Percentiles rank a stretch among this genome's conserved stretches.
Evolutionary conservation across 176 grass and related monocot species (phyloP).

Genomic region (Tillandsia leiboldiana): DNA sequence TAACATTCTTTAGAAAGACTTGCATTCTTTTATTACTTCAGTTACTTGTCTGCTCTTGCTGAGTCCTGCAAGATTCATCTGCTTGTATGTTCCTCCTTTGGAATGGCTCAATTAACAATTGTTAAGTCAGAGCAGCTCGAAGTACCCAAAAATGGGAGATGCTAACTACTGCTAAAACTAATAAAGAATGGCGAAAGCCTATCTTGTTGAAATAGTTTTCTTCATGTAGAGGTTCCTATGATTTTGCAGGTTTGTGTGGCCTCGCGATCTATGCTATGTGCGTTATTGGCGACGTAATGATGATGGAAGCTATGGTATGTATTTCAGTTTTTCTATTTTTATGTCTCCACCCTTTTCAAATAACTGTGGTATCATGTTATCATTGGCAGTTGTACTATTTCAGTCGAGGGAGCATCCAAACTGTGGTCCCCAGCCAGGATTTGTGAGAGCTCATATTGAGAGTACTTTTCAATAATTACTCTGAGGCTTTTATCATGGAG

Average conservation of each 20-base stretch:
- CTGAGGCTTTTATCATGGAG: not conserved
- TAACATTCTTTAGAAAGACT: no score
- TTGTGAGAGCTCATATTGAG: constrained; percentile 92
- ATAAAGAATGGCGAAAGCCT: not conserved
- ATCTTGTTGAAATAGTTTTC: not conserved
- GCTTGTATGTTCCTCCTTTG: no score
- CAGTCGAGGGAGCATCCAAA: constrained; percentile 91
- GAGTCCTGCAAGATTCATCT: no score
- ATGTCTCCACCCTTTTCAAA: constrained; percentile 13
- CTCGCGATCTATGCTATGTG: constrained; percentile 92
- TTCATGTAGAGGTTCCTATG: not conserved
- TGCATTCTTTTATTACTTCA: no score
- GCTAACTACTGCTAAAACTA: no score
- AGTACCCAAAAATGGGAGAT: no score
- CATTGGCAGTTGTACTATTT: constrained; percentile 81
- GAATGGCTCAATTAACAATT: no score
- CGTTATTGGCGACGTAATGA: constrained; percentile 98
- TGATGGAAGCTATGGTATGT: constrained; percentile 98
- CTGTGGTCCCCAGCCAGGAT: constrained; percentile 90
- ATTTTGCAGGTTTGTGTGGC: constrained; percentile 70
- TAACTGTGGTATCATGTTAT: constrained; percentile 19
- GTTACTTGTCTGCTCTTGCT: no score
- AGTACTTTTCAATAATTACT: constrained; percentile 29
- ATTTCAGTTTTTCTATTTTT: not conserved
- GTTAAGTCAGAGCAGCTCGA: no score